Base-by-base conservation (phyloP, 768 basidiomycete genomes). In the Harrya chromipes region DNA sequence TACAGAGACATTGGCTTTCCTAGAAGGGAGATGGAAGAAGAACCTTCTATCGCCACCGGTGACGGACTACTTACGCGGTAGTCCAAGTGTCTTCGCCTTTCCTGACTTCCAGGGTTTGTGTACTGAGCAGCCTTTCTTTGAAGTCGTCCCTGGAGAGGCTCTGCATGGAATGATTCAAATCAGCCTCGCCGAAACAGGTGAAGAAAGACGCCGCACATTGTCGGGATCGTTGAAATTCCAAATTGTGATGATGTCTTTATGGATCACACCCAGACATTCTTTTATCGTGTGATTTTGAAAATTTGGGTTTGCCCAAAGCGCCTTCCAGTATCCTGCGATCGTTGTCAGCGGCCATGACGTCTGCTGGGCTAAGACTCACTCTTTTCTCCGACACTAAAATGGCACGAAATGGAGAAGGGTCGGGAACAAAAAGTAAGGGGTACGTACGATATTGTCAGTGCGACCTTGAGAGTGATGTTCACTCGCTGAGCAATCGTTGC, bases 141-240 rank as follows among this genome's bases (percentile, higher is more conserved):
- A 47, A 53, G 12, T 40, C 26, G 17, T 47, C 33, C 6, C 29
- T 29, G 12, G 19, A 11, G 4, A 52, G 46, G 14, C 10, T 29
- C 40, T 51, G 29, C 1, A n/a, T n/a, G n/a, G n/a, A 2, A 23
- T 16, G 31, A 19, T 11, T 21, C n/a, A 37, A 31, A 9, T 24
- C 24, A 29, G 11, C 27, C 10, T 36, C 11, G 10, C 16, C 23
- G 6, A 17, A 17, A 17, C 4, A 4, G 36, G 38, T 20, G 16
- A 35, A 11, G 19, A 23, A 33, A 10, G 27, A 36, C 2, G 12
- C 16, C 52, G 5, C 41, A 53, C 52, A 12, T 34, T 12, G 21
- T 46, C 19, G 4, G 50, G 44, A 5, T 54, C 19, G 3, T 38
- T 31, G 35, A 54, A 46, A 7, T 54, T 52, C 53, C 53, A 54